Conservation (phyloP, 345 rosid species). For the Balakata baccata region DNA sequence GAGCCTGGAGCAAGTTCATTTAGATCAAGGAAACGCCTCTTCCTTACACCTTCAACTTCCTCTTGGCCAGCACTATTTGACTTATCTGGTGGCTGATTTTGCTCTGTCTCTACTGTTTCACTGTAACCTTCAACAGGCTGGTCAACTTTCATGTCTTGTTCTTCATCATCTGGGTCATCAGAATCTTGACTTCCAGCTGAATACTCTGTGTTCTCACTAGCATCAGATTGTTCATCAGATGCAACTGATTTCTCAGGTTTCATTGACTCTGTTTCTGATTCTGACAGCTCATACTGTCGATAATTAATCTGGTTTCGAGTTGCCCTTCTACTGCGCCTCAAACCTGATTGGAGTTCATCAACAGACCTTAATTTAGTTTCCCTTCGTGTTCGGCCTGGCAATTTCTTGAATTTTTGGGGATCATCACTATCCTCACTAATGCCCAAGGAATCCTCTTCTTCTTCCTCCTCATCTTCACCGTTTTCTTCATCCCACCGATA, state of each 20-base stretch:
- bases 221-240: constrained; percentile 55
- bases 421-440: constrained; percentile 81
- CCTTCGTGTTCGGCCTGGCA: constrained; percentile 65
- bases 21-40: constrained; percentile 78
- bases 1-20: constrained; percentile 92
- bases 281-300: constrained; percentile 75
- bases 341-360: constrained; percentile 69
- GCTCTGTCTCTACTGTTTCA: constrained; percentile 40
- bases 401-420: constrained; percentile 62
- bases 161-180: constrained; percentile 45
- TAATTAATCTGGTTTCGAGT: constrained; percentile 71
- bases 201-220: constrained; percentile 56
- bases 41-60: constrained; percentile 50
- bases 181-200: constrained; percentile 62
- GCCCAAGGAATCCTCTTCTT: constrained; percentile 67
- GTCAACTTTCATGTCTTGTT: constrained; percentile 47
- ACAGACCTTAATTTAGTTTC: constrained; percentile 73
- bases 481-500: constrained; percentile 86
- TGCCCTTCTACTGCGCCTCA: constrained; percentile 93
- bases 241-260: constrained; percentile 51
- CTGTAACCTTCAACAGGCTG: constrained; percentile 40
- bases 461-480: constrained; percentile 73
- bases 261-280: constrained; percentile 70
- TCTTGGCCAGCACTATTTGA: constrained; percentile 47
- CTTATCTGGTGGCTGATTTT: constrained; percentile 42